phyloP scores from a whole-genome alignment of 2,329 filamentous ascomycete genomes.

The Fusarium brevicatenulatum region DNA sequence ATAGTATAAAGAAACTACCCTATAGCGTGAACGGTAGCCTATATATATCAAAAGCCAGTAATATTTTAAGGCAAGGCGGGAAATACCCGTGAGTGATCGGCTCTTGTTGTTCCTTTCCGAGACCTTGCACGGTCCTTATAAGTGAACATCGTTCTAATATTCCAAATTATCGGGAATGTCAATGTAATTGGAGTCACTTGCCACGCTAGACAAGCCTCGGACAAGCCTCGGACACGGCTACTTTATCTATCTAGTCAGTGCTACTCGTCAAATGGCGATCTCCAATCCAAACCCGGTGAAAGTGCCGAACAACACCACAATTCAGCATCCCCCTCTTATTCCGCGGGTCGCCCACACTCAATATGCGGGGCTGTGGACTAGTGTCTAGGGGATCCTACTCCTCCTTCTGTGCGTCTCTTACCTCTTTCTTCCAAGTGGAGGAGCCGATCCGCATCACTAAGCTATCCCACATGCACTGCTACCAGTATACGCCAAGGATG shows the following conservation, averaged over 20 bases:
- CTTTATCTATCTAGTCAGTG: neutral
- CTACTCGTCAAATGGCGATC: conserved; percentile 3
- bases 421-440: neutral
- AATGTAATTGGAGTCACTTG: neutral
- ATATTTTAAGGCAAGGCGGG: neutral
- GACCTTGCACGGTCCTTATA: neutral
- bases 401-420: neutral
- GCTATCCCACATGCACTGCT: neutral
- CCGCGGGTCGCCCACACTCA: conserved; percentile 20
- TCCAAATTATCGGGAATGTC: neutral
- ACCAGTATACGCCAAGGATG: neutral
- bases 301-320: conserved; percentile 26
- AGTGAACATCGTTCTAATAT: neutral
- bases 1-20: too few species aligned
- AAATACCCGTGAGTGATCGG: neutral
- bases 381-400: neutral
- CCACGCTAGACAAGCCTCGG: conserved; percentile 17
- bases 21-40: too few species aligned
- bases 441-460: conserved; percentile 10
- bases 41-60: neutral
- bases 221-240: conserved; percentile 8
- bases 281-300: conserved; percentile 19
- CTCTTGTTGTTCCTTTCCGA: neutral
- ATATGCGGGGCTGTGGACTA: conserved; percentile 28
- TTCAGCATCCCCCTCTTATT: conserved; percentile 25